Evolutionary conservation across 495 filamentous ascomycete genomes (phyloP).

Genomic region (Trichoderma virens): DNA sequence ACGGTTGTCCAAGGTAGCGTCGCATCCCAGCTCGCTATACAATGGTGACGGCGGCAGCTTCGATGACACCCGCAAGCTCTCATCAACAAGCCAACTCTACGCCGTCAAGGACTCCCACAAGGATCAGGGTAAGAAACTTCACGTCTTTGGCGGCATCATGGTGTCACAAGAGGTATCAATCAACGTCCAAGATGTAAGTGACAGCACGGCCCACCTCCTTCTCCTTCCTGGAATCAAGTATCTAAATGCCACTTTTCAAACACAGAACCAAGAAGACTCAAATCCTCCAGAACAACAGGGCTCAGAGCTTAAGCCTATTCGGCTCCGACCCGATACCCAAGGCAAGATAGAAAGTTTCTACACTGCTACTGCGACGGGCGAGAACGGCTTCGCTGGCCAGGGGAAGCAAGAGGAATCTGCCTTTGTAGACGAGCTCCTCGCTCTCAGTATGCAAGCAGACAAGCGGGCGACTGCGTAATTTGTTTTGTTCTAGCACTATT

Average conservation of each 20-base stretch:
- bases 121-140: slow-evolving; percentile 6
- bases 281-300: background rate
- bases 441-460: background rate
- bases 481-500: background rate
- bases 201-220: slow-evolving; percentile 14
- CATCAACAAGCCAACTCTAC: background rate
- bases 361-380: slow-evolving; percentile 14
- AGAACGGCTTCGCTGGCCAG: slow-evolving; percentile 8
- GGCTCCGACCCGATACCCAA: background rate
- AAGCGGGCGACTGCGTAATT: background rate
- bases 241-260: background rate
- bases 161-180: slow-evolving; percentile 47
- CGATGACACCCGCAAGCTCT: background rate
- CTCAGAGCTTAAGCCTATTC: background rate
- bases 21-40: background rate
- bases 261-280: background rate
- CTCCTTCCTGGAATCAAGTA: background rate
- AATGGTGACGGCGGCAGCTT: background rate
- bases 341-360: background rate
- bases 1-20: background rate
- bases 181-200: slow-evolving; percentile 29
- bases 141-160: slow-evolving; percentile 41
- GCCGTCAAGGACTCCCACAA: slow-evolving; percentile 8
- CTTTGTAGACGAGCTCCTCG: slow-evolving; percentile 8
- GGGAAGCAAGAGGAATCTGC: slow-evolving; percentile 11